A percentile compares a stretch with the other conserved stretches of the same genome.
Conservation (phyloP, 1,139 yeast genomes). For the Zygoascus hellenicus region DNA sequence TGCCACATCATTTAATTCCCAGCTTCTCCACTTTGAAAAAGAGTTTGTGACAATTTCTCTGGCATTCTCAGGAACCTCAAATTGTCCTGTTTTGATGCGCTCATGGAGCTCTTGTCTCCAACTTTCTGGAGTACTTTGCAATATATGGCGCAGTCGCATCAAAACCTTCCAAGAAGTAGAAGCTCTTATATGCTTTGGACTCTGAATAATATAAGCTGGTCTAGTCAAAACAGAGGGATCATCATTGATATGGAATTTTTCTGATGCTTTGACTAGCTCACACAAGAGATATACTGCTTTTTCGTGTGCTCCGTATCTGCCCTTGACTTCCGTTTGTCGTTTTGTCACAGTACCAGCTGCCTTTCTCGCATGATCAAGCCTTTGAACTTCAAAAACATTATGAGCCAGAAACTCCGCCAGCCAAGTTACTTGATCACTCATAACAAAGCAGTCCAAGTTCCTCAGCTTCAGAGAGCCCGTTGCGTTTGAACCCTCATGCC, state of each 20-base stretch:
- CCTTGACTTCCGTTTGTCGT: background rate
- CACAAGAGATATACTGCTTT: conserved; percentile 40
- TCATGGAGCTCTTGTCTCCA: conserved; percentile 39
- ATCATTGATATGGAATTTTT: conserved; percentile 54
- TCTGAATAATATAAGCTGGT: conserved; percentile 74
- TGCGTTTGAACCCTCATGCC: conserved; percentile 23
- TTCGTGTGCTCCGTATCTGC: conserved; percentile 3
- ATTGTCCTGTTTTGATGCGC: conserved; percentile 26
- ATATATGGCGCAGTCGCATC: conserved; percentile 68
- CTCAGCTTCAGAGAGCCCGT: conserved; percentile 28
- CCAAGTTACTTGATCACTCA: conserved; percentile 26
- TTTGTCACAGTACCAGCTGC: background rate
- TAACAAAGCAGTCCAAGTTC: conserved; percentile 25
- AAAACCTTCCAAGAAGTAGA: conserved; percentile 85
- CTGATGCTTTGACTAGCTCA: conserved; percentile 58
- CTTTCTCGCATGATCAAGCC: background rate
- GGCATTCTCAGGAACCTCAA: conserved; percentile 47
- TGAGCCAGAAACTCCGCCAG: conserved; percentile 22
- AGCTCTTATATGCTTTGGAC: conserved; percentile 69
- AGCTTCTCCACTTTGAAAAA: conserved; percentile 80
- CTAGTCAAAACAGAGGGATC: conserved; percentile 89
- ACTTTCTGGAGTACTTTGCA: conserved; percentile 50
- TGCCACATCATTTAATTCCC: conserved; percentile 69
- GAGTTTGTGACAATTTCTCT: conserved; percentile 49
- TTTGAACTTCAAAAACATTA: conserved; percentile 16